A percentile compares a stretch with the other conserved stretches of the same genome.
These are phyloP conservation scores for Fusarium illudens DNA, from an alignment of 2,329 filamentous ascomycete genomes.

Conservation along the genomic window DNA sequence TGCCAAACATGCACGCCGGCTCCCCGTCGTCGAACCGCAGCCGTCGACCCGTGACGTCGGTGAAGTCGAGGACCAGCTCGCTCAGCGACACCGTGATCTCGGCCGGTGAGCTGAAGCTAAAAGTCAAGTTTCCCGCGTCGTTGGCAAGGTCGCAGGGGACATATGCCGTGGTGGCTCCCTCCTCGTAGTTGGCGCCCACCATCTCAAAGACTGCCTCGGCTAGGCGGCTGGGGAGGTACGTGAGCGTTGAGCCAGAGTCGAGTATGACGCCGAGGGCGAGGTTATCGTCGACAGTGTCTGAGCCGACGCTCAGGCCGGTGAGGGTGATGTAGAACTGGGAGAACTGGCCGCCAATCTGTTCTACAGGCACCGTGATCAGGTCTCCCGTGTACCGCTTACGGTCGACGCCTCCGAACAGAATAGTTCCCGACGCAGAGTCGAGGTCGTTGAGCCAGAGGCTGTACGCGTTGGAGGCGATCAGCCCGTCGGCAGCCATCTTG, in stretches of 20 bases:
- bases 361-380: conserved; percentile 73
- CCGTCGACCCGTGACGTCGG: conserved; percentile 56
- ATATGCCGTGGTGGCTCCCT: conserved; percentile 63
- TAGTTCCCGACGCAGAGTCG: conserved; percentile 68
- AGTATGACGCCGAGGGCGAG: conserved; percentile 71
- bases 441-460: conserved; percentile 81
- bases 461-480: conserved; percentile 73
- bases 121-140: conserved; percentile 55
- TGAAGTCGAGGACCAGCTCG: conserved; percentile 66
- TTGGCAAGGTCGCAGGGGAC: conserved; percentile 65
- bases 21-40: conserved; percentile 62
- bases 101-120: conserved; percentile 60
- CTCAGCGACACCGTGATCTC: conserved; percentile 63
- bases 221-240: conserved; percentile 69
- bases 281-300: conserved; percentile 53
- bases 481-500: conserved; percentile 66
- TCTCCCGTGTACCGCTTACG: conserved; percentile 68
- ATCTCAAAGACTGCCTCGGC: conserved; percentile 63
- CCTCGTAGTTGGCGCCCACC: conserved; percentile 67
- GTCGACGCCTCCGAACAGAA: conserved; percentile 81
- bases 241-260: conserved; percentile 74
- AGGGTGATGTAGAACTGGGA: conserved; percentile 75
- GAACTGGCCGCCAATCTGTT: conserved; percentile 60
- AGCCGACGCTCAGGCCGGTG: conserved; percentile 62
- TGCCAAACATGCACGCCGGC: conserved; percentile 71